phyloP scores from a whole-genome alignment of 2,329 filamentous ascomycete species.

The Parastagonospora nodorum region DNA sequence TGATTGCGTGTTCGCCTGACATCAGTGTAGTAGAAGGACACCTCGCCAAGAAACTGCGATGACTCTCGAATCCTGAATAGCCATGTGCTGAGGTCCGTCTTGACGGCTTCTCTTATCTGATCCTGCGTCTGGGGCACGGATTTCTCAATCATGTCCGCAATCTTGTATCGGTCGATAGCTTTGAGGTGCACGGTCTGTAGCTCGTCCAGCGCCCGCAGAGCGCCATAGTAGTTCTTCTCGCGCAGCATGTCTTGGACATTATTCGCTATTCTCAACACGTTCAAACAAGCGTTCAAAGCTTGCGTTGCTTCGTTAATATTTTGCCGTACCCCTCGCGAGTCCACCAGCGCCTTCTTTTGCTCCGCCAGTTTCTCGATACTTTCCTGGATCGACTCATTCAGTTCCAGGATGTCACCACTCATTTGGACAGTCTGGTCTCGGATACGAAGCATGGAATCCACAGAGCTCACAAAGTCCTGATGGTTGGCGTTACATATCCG shows the following conservation, averaged over 20 bases:
- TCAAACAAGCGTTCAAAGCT: conserved; percentile 86
- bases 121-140: conserved; percentile 93
- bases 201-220: conserved; percentile 90
- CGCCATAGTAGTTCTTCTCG: conserved; percentile 95
- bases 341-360: conserved; percentile 92
- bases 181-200: conserved; percentile 95
- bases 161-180: conserved; percentile 90
- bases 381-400: conserved; percentile 93
- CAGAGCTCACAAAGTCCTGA: conserved; percentile 91
- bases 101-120: conserved; percentile 93
- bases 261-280: conserved; percentile 90
- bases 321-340: conserved; percentile 87
- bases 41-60: conserved; percentile 92
- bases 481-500: conserved; percentile 93
- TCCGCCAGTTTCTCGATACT: conserved; percentile 93
- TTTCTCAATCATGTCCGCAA: conserved; percentile 93
- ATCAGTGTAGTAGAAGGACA: conserved; percentile 95
- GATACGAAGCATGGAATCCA: conserved; percentile 90
- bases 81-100: conserved; percentile 97
- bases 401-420: conserved; percentile 85
- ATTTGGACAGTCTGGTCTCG: conserved; percentile 87
- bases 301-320: conserved; percentile 94
- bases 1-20: conserved; percentile 82
- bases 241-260: conserved; percentile 89
- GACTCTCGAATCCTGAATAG: conserved; percentile 92